Conservation (phyloP, 2,329 filamentous ascomycete genomes). For the Samsoniella hepiali region DNA sequence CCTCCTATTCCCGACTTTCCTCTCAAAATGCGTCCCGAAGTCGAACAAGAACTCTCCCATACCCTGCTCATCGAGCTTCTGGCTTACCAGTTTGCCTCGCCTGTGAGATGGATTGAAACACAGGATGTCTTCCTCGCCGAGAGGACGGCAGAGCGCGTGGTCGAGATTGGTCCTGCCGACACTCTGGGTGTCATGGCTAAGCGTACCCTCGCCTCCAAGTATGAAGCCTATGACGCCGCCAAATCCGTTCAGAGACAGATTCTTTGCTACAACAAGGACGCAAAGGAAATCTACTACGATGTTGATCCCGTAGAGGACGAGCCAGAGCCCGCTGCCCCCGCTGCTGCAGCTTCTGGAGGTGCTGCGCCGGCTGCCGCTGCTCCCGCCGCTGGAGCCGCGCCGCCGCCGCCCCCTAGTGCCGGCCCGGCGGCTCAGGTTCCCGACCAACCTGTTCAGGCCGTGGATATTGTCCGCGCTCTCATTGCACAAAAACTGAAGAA, state of each 20-base stretch:
- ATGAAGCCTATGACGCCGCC: slow-evolving; percentile 96
- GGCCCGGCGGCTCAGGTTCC: slow-evolving; percentile 84
- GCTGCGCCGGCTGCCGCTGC: slow-evolving; percentile 52
- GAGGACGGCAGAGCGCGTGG: slow-evolving; percentile 93
- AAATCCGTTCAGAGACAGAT: slow-evolving; percentile 96
- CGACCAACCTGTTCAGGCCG: slow-evolving; percentile 81
- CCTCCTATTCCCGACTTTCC: slow-evolving; percentile 21
- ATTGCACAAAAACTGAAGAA: slow-evolving; percentile 99
- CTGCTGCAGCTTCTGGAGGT: slow-evolving; percentile 45
- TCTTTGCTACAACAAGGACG: slow-evolving; percentile 98
- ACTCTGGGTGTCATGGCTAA: slow-evolving; percentile 97
- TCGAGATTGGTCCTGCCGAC: slow-evolving; percentile 95
- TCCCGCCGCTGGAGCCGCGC: slow-evolving; percentile 52
- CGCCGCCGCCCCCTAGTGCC: slow-evolving; percentile 64
- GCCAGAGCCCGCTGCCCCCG: slow-evolving; percentile 57
- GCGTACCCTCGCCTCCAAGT: slow-evolving; percentile 91
- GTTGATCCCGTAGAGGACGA: slow-evolving; percentile 94
- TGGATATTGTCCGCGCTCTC: slow-evolving; percentile 84
- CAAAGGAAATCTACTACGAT: slow-evolving; percentile 99
- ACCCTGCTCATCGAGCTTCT: slow-evolving; percentile 97
- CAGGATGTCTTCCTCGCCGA: slow-evolving; percentile 99
- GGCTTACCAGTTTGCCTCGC: slow-evolving; percentile 98
- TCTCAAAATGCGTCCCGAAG: slow-evolving; percentile 85
- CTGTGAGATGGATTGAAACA: slow-evolving; percentile 99
- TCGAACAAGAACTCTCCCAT: slow-evolving; percentile 98